Percentiles rank a stretch among this genome's conserved stretches.
Evolutionary conservation across 208 protist species (phyloP).

Genomic region (Trypanosoma rangeli): DNA sequence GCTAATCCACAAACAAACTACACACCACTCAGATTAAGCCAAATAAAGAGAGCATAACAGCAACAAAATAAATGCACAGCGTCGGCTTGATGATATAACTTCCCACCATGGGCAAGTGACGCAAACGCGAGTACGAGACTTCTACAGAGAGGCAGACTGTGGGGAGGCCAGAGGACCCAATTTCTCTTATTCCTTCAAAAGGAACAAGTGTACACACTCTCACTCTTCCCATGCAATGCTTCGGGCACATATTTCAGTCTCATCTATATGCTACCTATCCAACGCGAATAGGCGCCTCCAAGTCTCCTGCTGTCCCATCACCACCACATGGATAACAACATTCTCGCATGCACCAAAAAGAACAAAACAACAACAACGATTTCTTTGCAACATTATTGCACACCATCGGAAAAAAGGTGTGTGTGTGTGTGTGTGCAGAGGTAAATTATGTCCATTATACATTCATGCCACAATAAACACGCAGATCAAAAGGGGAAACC

Average conservation of each 20-base stretch:
- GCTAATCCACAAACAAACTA: neutral
- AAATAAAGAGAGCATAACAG: conserved; percentile 9
- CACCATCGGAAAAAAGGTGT: neutral
- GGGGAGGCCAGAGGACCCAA: no score
- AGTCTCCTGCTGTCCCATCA: neutral
- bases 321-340: no score
- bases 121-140: neutral
- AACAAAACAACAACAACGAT: no score
- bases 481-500: neutral
- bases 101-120: no score
- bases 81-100: no score
- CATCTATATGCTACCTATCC: neutral
- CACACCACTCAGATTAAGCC: neutral
- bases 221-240: neutral
- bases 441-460: neutral
- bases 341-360: neutral
- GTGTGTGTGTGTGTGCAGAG: neutral
- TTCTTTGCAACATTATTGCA: neutral
- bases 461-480: neutral
- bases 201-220: neutral
- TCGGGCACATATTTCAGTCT: neutral
- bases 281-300: neutral
- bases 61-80: conserved; percentile 3
- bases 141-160: neutral
- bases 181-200: neutral